phyloP scores from a whole-genome alignment of 257 asterid genomes.

The Nicotiana noctiflora region DNA sequence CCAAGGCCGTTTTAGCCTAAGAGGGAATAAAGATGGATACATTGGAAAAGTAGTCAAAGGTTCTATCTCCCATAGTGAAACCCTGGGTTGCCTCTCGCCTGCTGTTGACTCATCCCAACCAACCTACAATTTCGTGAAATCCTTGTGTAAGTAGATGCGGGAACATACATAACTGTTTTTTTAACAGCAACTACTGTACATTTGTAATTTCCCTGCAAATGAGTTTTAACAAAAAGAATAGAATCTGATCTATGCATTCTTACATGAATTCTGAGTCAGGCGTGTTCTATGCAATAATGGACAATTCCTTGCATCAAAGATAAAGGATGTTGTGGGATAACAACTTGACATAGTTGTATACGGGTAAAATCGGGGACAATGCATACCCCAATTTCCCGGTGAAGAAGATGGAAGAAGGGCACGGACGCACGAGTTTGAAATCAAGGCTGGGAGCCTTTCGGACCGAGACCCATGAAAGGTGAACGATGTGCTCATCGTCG shows the following conservation, averaged over 20 bases:
- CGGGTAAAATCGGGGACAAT: too few relatives aligned
- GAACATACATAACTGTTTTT: neutral
- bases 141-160: neutral
- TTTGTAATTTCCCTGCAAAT: neutral
- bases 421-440: too few relatives aligned
- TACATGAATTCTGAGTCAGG: neutral
- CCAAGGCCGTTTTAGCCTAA: constrained; percentile 94
- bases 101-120: constrained; percentile 99
- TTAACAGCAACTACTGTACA: neutral
- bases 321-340: neutral
- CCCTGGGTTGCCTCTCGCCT: constrained; percentile 96
- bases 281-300: neutral
- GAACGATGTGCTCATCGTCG: too few relatives aligned
- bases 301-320: neutral
- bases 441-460: too few relatives aligned
- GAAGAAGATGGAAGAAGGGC: too few relatives aligned
- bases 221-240: neutral
- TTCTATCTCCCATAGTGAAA: constrained; percentile 94
- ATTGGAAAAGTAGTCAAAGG: constrained; percentile 96
- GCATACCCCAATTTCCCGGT: too few relatives aligned
- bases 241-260: neutral
- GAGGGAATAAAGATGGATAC: constrained; percentile 93
- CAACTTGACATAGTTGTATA: neutral
- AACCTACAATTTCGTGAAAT: constrained; percentile 40
- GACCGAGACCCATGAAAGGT: too few relatives aligned